phyloP scores from a whole-genome alignment of 1,284 basidiomycete species.

The Malassezia globosa region DNA sequence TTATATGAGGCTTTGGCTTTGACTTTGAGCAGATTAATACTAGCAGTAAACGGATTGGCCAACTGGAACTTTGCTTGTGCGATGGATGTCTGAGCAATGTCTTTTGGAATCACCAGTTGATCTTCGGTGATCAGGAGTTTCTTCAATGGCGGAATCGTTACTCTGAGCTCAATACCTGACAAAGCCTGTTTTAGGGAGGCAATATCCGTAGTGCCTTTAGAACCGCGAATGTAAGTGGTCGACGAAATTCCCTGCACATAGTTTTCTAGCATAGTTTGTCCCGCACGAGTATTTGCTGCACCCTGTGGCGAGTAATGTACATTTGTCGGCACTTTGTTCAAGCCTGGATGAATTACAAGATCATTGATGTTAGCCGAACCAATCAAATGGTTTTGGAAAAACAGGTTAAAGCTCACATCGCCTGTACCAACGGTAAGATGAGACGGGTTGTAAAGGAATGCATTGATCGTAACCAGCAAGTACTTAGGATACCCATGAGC shows the following conservation, averaged over 20 bases:
- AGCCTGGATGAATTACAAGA: conserved; percentile 27
- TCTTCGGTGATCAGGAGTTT: conserved; percentile 55
- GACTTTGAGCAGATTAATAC: conserved; percentile 59
- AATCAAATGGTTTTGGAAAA: conserved; percentile 55
- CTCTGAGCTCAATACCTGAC: conserved; percentile 56
- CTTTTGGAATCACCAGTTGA: conserved; percentile 39
- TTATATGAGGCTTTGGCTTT: conserved; percentile 54
- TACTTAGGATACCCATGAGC: conserved; percentile 59
- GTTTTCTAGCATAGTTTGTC: conserved; percentile 58
- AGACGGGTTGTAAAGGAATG: conserved; percentile 50
- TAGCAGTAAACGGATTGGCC: conserved; percentile 64
- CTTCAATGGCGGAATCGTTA: conserved; percentile 59
- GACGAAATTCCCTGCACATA: conserved; percentile 60
- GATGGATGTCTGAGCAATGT: conserved; percentile 36
- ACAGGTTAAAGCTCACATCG: conserved; percentile 57
- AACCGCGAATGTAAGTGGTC: conserved; percentile 56
- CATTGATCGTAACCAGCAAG: conserved; percentile 60
- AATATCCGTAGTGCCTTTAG: conserved; percentile 56
- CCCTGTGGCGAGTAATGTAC: conserved; percentile 61
- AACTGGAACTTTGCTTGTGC: conserved; percentile 48
- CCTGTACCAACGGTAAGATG: conserved; percentile 62
- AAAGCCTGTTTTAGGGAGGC: conserved; percentile 59
- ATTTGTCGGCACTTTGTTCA: conserved; percentile 48
- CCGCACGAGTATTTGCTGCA: conserved; percentile 52
- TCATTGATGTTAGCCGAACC: conserved; percentile 56